Percentiles rank a stretch among this genome's conserved stretches.
Conservation (phyloP, 768 basidiomycete genomes). For the Flagelloscypha sp. region DNA sequence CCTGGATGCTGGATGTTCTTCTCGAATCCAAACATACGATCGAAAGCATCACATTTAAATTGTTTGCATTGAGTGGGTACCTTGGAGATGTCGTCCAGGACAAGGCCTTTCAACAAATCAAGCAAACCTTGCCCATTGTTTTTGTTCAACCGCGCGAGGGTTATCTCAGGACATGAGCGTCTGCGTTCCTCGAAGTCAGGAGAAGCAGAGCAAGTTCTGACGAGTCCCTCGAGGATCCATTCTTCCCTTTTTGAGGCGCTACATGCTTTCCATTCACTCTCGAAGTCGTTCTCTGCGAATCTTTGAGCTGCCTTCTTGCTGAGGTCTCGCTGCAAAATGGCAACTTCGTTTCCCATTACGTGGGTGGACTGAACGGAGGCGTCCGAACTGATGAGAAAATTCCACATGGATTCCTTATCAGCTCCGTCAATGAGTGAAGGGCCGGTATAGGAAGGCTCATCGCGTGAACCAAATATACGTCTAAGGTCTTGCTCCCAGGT, state of each 20-base stretch:
- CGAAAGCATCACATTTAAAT: constrained; percentile 9
- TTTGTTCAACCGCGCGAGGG: constrained; percentile 10
- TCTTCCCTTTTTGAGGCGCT: constrained; percentile 10
- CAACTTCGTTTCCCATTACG: constrained; percentile 6
- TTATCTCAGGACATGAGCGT: constrained; percentile 8
- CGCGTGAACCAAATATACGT: no score
- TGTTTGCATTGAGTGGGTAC: constrained; percentile 8
- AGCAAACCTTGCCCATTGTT: constrained; percentile 10
- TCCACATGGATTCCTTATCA: no score
- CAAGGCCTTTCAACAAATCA: constrained; percentile 7
- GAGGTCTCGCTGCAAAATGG: constrained; percentile 10
- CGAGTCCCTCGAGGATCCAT: constrained; percentile 13
- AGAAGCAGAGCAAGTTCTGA: constrained; percentile 10
- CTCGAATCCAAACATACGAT: constrained; percentile 5
- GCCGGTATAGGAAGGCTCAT: no score
- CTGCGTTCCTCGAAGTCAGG: constrained; percentile 11
- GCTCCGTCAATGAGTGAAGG: no score
- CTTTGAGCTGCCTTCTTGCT: constrained; percentile 8
- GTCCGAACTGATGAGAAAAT: no score
- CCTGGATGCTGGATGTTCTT: constrained; percentile 7
- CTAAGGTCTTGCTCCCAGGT: no score
- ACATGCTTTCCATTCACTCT: constrained; percentile 9
- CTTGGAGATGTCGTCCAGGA: constrained; percentile 7
- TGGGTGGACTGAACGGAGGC: constrained; percentile 2
- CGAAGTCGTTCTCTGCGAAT: constrained; percentile 13